Evolutionary conservation across 331 rosid genomes (phyloP).

Genomic region (Pyrus hybrid): DNA sequence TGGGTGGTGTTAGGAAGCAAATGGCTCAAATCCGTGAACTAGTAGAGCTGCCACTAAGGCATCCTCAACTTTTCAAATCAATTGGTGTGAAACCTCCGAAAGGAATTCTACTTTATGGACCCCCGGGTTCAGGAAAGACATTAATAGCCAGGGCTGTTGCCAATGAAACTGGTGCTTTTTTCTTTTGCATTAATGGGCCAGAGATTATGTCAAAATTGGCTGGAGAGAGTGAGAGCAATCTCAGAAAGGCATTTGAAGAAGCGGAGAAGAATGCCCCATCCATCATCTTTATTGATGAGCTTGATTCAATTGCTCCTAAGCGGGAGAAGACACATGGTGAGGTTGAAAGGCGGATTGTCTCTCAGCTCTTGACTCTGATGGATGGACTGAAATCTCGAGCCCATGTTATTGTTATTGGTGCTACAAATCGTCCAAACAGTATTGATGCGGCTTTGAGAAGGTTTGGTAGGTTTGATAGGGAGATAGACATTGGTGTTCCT

Average conservation of each 20-base stretch:
- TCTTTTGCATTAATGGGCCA: conserved; percentile 59
- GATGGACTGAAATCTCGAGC: conserved; percentile 65
- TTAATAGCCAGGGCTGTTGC: conserved; percentile 65
- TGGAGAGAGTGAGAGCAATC: conserved; percentile 77
- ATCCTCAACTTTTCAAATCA: conserved; percentile 63
- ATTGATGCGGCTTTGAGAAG: conserved; percentile 64
- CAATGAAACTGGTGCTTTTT: conserved; percentile 71
- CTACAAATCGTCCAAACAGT: conserved; percentile 71
- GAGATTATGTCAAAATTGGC: conserved; percentile 77
- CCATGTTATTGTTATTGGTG: conserved; percentile 70
- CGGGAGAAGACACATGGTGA: conserved; percentile 69
- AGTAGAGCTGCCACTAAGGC: conserved; percentile 68
- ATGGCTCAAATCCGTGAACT: conserved; percentile 74
- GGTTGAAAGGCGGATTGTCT: conserved; percentile 67
- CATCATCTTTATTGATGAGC: conserved; percentile 63
- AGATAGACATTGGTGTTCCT: conserved; percentile 68
- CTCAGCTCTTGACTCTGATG: conserved; percentile 69
- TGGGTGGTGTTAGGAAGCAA: conserved; percentile 68
- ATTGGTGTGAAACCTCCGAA: conserved; percentile 76
- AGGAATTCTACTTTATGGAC: conserved; percentile 67
- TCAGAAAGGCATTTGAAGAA: conserved; percentile 63
- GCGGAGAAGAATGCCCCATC: conserved; percentile 78
- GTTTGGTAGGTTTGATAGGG: conserved; percentile 74
- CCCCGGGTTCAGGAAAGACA: conserved; percentile 75
- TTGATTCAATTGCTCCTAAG: conserved; percentile 71